phyloP scores from a whole-genome alignment of 306 rosid species.

The Fragaria ananassa region DNA sequence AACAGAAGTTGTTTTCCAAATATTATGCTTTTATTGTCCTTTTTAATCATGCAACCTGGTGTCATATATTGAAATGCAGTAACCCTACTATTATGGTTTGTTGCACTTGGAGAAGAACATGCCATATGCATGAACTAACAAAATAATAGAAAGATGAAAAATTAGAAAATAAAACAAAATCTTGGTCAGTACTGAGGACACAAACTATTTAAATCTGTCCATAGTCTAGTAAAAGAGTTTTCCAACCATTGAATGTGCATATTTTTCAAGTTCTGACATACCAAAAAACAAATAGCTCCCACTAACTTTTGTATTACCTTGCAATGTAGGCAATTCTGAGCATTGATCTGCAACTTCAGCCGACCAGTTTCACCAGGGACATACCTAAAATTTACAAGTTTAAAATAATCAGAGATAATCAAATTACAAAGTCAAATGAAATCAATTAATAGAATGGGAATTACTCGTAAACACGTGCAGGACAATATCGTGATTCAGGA shows the following conservation, averaged over 20 bases:
- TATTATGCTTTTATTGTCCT: background rate
- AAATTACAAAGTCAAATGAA: slow-evolving; percentile 9
- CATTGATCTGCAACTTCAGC: slow-evolving; percentile 78
- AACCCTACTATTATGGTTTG: background rate
- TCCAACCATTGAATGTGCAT: background rate
- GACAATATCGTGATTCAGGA: slow-evolving; percentile 87
- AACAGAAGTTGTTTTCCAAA: background rate
- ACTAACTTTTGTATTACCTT: slow-evolving; percentile 44
- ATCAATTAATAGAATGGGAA: slow-evolving; percentile 14
- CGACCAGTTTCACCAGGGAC: slow-evolving; percentile 55
- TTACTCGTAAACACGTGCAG: slow-evolving; percentile 96
- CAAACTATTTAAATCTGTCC: background rate
- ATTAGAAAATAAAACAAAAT: background rate
- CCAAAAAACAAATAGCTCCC: too few relatives aligned
- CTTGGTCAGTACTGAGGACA: background rate
- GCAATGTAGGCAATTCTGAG: slow-evolving; percentile 95
- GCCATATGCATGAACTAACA: background rate
- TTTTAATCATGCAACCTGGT: background rate
- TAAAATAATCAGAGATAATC: slow-evolving; percentile 12
- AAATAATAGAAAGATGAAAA: background rate
- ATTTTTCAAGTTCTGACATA: too few relatives aligned
- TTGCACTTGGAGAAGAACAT: background rate
- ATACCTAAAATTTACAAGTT: slow-evolving; percentile 49
- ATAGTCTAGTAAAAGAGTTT: background rate
- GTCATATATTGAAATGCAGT: background rate